Base-by-base conservation (phyloP, 23 red algal species). In the Chondrus crispus region DNA sequence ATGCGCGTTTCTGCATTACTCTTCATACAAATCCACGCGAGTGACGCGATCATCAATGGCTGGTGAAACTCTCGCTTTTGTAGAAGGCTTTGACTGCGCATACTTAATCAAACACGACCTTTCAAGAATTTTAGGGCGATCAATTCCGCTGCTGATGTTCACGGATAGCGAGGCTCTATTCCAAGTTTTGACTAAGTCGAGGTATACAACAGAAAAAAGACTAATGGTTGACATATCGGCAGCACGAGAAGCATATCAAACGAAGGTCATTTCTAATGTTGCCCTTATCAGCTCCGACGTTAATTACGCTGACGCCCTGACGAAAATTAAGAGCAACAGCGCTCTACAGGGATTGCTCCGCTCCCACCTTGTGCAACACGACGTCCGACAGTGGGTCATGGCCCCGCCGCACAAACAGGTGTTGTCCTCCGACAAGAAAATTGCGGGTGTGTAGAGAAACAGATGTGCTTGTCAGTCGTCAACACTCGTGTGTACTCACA, bases 21-120 rank as follows among this genome's bases (percentile, higher is more conserved):
- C 28, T 7, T 37, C 20, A 0, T 71, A 64, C 22, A 91, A 81
- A 20, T 48, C 12, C 30, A 40, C 28, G 29, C 88, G 52, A 13
- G 45, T 79, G 20, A 60, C 70, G 30, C 88, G 74, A 38, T 54
- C 1, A 2, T 37, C 81, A 6, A 26, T 82, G 7, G 74, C 71
- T 22, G 74, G 36, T 13, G 75, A 91, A 36, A 32, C 81, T 28
- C 63, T 68, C 41, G 51, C 73, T 16, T 81, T 91, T 41, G 52
- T 36, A 10, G 62, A 91, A 41, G 88, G 14, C 1, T 82, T 81
- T 43, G 75, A 91, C 47, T 42, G 26, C 4, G 73, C 74, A 12
- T 81, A 50, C 9, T 28, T 62, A 13, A 81, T 91, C 10, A 89
- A 76, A 42, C 13, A 10, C 3, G 85, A 89, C 29, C 37, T 89